Evolutionary conservation across 352 stramenopile species (phyloP), one percentile per base, ranked within the genome.

Genomic region (Phytophthora pistaciae): DNA sequence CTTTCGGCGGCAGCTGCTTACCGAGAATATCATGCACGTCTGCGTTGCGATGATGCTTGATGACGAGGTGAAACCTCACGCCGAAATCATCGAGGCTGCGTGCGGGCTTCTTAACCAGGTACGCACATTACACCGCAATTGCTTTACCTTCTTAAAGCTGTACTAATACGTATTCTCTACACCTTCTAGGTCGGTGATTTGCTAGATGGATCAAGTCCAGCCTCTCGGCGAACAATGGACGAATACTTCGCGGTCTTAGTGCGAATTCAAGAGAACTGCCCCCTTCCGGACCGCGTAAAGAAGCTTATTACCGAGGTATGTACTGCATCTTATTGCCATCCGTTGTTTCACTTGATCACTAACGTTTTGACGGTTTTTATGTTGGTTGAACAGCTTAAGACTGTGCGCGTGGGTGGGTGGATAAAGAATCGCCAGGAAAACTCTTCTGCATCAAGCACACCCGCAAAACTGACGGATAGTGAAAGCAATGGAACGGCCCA

Each of bases 11-110:
- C 86, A 95, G 64, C 54, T 95, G 46, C 77, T 95, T 33, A 93
- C 86, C 7, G 88, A 95, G 56, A 95, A 95, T 54, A 84, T 93
- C 56, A 94, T 95, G 84, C 88, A 95, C 64, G 88, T 95, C 36
- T 93, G 84, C 53, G 78, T 95, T 38, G 85, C 86, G 18, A 93
- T 95, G 85, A 94, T 94, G 86, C 82, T 95, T 20, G 88, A 95
- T 21, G 74, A 92, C 40, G 86, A 95, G 59, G 64, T 83, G 13
- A 82, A 90, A 14, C 85, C 83, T 21, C 78, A 92, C 61, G 60
- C 74, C 1, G 79, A 91, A 33, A 82, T 94, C n/a, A 83, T 95
- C 11, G 75, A 88, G 25, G 86, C 88, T 2, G 88, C 88, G 0
- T 95, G 88, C 62, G 67, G 78, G 29, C 74, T 95, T 25, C 63